Evolutionary conservation across 2,329 filamentous ascomycete genomes (phyloP).

Genomic region (Trichoderma sp.): DNA sequence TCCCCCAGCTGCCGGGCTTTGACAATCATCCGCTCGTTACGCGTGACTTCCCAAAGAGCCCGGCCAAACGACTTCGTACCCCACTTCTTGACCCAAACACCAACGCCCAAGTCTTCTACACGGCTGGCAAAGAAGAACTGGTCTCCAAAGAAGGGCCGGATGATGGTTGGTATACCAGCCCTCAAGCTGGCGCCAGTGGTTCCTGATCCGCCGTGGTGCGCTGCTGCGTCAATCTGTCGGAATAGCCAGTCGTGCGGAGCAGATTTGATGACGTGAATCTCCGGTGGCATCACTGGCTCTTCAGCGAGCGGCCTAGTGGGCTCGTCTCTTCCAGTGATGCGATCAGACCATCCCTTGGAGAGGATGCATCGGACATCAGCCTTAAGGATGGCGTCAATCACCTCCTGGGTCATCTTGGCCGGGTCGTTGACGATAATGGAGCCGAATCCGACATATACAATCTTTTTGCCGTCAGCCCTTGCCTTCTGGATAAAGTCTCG

Average conservation of each 20-base stretch:
- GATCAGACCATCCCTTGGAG: conserved; percentile 96
- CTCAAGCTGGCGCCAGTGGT: conserved; percentile 92
- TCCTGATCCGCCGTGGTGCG: conserved; percentile 91
- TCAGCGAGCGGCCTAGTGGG: conserved; percentile 53
- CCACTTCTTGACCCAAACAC: conserved; percentile 84
- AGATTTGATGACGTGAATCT: conserved; percentile 85
- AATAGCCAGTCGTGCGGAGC: conserved; percentile 98
- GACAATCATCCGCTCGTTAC: conserved; percentile 86
- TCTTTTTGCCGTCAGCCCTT: conserved; percentile 77
- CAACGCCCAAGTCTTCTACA: conserved; percentile 91
- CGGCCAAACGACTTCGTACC: conserved; percentile 83
- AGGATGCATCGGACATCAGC: conserved; percentile 93
- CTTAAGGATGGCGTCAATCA: conserved; percentile 86
- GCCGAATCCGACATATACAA: conserved; percentile 96
- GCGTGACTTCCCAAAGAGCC: conserved; percentile 87
- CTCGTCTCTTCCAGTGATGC: conserved; percentile 55
- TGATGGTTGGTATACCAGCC: conserved; percentile 89
- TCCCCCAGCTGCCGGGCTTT: conserved; percentile 83
- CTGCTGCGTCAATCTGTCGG: conserved; percentile 86
- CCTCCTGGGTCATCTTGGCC: conserved; percentile 83
- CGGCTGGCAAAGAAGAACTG: conserved; percentile 93
- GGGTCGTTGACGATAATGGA: conserved; percentile 94
- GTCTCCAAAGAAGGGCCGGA: conserved; percentile 96
- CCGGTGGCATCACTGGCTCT: conserved; percentile 68
- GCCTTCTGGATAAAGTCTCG: conserved; percentile 81